phyloP scores from a whole-genome alignment of 208 protist species.

The Angomonas ambiguus region DNA sequence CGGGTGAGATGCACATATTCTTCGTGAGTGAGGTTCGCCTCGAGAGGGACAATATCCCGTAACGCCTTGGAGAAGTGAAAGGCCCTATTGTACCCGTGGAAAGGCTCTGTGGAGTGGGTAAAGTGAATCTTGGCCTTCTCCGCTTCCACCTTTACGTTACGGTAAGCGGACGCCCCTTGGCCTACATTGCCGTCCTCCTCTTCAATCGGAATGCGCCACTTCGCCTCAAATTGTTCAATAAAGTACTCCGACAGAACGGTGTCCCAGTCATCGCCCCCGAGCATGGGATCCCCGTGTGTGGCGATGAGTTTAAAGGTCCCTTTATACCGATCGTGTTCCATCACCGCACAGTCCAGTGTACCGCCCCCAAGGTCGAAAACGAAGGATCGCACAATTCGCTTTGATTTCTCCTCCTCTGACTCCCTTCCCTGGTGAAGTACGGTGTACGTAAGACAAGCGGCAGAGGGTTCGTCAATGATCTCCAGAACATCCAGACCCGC shows the following conservation, averaged over 20 bases:
- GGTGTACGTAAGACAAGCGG: slow-evolving; percentile 84
- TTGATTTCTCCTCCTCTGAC: slow-evolving; percentile 14
- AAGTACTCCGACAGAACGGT: slow-evolving; percentile 80
- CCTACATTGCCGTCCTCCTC: slow-evolving; percentile 83
- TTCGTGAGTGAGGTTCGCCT: slow-evolving; percentile 79
- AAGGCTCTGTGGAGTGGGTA: slow-evolving; percentile 84
- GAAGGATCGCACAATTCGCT: slow-evolving; percentile 59
- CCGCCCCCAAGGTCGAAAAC: slow-evolving; percentile 91
- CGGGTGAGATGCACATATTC: slow-evolving; percentile 82
- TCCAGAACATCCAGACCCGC: slow-evolving; percentile 91
- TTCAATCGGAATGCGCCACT: slow-evolving; percentile 86
- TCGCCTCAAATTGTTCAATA: slow-evolving; percentile 70
- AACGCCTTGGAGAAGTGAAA: slow-evolving; percentile 86
- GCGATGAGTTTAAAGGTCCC: slow-evolving; percentile 74
- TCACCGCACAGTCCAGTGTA: slow-evolving; percentile 88
- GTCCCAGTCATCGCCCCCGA: slow-evolving; percentile 92
- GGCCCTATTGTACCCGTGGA: slow-evolving; percentile 84
- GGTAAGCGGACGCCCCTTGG: slow-evolving; percentile 64
- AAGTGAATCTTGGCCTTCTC: slow-evolving; percentile 91
- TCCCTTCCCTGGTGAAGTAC: slow-evolving; percentile 34
- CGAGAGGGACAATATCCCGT: slow-evolving; percentile 82
- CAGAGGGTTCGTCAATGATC: slow-evolving; percentile 91
- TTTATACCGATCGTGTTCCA: slow-evolving; percentile 72
- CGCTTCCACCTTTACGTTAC: slow-evolving; percentile 70
- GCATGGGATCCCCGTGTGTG: slow-evolving; percentile 85